A percentile compares a stretch with the other conserved stretches of the same genome.
Conservation (phyloP, 305 asterid species). For the Solanum chacoense region DNA sequence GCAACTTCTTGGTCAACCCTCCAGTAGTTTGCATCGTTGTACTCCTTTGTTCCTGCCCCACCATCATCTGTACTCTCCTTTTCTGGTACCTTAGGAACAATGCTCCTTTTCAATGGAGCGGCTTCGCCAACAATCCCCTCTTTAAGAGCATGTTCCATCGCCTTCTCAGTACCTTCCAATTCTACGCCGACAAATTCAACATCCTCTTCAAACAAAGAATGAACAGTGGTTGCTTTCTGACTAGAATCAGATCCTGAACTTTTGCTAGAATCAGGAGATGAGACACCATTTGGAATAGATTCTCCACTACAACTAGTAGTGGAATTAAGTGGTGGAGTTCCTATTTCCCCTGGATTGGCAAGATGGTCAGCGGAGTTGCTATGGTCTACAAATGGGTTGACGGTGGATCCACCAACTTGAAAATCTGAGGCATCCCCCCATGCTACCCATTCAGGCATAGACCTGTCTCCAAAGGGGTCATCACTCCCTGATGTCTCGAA, state of each 20-base stretch:
- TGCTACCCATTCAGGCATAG: conserved; percentile 90
- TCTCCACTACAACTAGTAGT: conserved; percentile 33
- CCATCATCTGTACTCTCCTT: conserved; percentile 48
- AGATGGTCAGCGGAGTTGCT: conserved; percentile 9
- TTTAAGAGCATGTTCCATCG: conserved; percentile 87
- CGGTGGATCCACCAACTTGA: conserved; percentile 47
- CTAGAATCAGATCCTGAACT: conserved; percentile 30
- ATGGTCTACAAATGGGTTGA: conserved; percentile 66
- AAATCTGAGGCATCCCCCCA: conserved; percentile 68
- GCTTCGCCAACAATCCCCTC: conserved; percentile 96
- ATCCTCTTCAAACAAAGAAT: conserved; percentile 90
- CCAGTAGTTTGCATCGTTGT: conserved; percentile 86
- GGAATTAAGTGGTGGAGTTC: conserved; percentile 9
- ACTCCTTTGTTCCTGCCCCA: conserved; percentile 57
- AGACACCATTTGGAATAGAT: conserved; percentile 32
- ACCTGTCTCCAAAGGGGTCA: conserved; percentile 69
- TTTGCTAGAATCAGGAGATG: conserved; percentile 22
- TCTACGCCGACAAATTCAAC: conserved; percentile 93
- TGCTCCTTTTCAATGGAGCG: conserved; percentile 52
- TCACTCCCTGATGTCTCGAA: conserved; percentile 63
- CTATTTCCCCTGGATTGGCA: conserved; percentile 11
- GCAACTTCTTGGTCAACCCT: conserved; percentile 92
- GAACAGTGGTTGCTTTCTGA: conserved; percentile 33
- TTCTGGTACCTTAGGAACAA: conserved; percentile 31
- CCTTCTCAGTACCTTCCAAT: conserved; percentile 79